Evolutionary conservation across 495 filamentous ascomycete species (phyloP), one percentile per base, ranked within the genome.

Genomic region (Talaromyces thailandensis): DNA sequence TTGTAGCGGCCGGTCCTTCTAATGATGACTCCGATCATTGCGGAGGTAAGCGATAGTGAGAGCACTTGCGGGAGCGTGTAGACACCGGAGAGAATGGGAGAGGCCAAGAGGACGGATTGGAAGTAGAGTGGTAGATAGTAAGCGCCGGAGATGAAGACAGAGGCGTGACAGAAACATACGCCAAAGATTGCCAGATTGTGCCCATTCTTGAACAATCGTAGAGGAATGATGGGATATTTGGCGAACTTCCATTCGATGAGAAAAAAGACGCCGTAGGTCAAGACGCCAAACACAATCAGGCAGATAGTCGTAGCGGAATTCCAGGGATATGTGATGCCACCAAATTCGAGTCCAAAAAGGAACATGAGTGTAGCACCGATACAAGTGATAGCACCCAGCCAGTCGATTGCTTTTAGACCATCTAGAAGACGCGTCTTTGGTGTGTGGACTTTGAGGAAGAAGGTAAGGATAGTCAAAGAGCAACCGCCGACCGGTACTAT

Each of bases 41-140:
- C 84, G n/a, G 88, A 89, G 23, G 78, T 67, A 64, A 90, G 40
- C 23, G 89, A 89, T 14, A 95, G 81, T 1, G 84, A 77, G 57
- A 95, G 67, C 16, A 86, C 88, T 64, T 86, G 86, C 3, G 92
- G 88, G 9, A 96, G 81, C 21, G 92, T 76, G 69, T 92, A 92
- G 45, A 95, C 86, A 31, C 92, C 92, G 31, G 86, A 89, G 6
- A 89, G 70, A 62, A 96, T 82, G 0, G 92, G 89, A 12, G 81
- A 76, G 11, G 85, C 84, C 3, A 88, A 85, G 6, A 92, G 82
- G 12, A 91, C 88, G 37, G 85, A 82, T 70, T 91, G 88, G 73
- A 89, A 89, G 74, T 91, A 92, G 43, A 93, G 79, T 0, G 90
- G 90, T 14, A 93, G 79, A 68, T 86, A 92, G 77, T 91, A 92